phyloP scores from a whole-genome alignment of 2,329 filamentous ascomycete species.

The Penicillium sp. region DNA sequence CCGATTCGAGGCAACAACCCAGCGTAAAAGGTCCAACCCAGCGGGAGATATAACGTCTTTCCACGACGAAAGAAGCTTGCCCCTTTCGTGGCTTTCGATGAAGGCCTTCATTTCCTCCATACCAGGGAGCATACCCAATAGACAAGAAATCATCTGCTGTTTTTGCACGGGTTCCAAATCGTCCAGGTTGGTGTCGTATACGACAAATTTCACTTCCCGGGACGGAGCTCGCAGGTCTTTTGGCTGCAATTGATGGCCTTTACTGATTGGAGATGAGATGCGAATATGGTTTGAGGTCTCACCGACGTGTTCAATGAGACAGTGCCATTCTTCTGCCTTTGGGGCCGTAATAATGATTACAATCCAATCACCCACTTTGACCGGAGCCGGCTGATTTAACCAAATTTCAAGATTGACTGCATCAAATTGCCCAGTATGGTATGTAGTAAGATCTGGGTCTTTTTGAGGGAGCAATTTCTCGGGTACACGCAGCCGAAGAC shows the following conservation, averaged over 20 bases:
- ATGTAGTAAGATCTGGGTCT: too few relatives aligned
- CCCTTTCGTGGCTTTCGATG: constrained; percentile 32
- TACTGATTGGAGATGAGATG: constrained; percentile 30
- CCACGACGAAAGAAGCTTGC: constrained; percentile 52
- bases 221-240: background rate
- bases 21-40: constrained; percentile 68
- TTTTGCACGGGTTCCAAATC: constrained; percentile 31
- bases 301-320: constrained; percentile 48
- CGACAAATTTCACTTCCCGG: constrained; percentile 16
- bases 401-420: constrained; percentile 42
- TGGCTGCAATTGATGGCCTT: background rate
- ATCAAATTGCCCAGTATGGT: constrained; percentile 4
- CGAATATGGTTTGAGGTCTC: constrained; percentile 46
- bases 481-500: constrained; percentile 56
- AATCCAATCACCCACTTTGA: constrained; percentile 56
- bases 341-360: constrained; percentile 24
- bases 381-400: constrained; percentile 32
- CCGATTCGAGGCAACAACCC: constrained; percentile 87
- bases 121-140: constrained; percentile 42
- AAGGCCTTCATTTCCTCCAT: constrained; percentile 46
- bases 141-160: constrained; percentile 27
- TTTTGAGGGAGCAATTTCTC: background rate
- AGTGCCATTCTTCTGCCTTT: constrained; percentile 42
- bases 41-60: constrained; percentile 61
- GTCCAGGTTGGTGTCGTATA: constrained; percentile 44